These are phyloP conservation scores for Tricladium varicosporioides DNA, from an alignment of 2,329 filamentous ascomycete species.

Conservation along the genomic window DNA sequence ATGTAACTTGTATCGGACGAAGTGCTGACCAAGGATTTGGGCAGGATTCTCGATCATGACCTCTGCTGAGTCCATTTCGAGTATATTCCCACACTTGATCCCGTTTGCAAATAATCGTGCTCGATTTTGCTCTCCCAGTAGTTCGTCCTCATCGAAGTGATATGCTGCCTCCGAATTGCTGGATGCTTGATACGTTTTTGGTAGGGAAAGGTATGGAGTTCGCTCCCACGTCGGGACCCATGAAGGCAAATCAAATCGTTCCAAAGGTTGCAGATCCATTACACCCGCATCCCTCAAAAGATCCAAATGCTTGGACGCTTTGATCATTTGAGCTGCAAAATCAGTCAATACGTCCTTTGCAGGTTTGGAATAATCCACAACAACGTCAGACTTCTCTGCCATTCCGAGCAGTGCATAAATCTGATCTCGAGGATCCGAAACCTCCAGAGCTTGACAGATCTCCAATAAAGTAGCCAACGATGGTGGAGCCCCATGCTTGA, in stretches of 20 bases:
- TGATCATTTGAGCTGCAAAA: constrained; percentile 5
- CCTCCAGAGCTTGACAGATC: not conserved
- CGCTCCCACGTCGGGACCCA: constrained; percentile 8
- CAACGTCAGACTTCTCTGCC: not conserved
- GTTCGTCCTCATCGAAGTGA: constrained; percentile 7
- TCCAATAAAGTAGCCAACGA: not conserved
- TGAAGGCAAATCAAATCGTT: constrained; percentile 6
- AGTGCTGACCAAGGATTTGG: constrained; percentile 4
- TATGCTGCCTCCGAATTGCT: constrained; percentile 1
- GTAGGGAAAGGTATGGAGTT: not conserved
- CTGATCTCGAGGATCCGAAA: constrained; percentile 5
- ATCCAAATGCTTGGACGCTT: constrained; percentile 1
- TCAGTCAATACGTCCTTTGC: constrained; percentile 5
- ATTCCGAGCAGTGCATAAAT: not conserved
- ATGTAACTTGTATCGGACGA: constrained; percentile 1
- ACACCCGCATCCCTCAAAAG: constrained; percentile 6
- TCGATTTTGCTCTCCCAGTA: constrained; percentile 3
- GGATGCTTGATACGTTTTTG: constrained; percentile 1
- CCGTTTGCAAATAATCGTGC: constrained; percentile 6
- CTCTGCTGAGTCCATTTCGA: constrained; percentile 8
- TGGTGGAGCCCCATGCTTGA: not conserved
- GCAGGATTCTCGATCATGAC: constrained; percentile 4
- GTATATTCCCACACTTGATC: constrained; percentile 3
- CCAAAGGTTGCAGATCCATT: not conserved
- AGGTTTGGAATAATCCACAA: not conserved